These are phyloP conservation scores for Dichomitus squalens DNA, from an alignment of 1,284 basidiomycete species.

Conservation along the genomic window DNA sequence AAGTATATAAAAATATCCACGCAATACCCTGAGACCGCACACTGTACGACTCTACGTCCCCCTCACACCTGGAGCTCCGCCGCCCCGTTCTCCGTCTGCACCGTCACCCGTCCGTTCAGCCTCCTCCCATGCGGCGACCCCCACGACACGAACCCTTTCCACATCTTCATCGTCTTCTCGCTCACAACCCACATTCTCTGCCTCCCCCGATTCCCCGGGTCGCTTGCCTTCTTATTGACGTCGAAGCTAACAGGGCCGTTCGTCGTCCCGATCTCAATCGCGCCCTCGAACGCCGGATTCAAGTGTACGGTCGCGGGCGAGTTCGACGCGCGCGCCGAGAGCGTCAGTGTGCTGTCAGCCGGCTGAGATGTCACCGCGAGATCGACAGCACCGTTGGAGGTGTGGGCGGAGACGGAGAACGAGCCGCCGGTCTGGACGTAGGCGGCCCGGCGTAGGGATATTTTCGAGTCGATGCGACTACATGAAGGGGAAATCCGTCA, in stretches of 20 bases:
- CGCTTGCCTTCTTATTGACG: conserved; percentile 3
- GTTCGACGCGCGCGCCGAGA: conserved; percentile 37
- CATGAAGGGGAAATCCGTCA: not conserved
- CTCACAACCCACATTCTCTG: conserved; percentile 2
- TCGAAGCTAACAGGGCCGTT: conserved; percentile 2
- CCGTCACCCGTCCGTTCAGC: not conserved
- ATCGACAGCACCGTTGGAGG: conserved; percentile 29
- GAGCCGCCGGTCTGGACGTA: conserved; percentile 30
- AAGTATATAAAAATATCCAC: no score
- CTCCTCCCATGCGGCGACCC: not conserved
- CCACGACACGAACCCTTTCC: conserved; percentile 19
- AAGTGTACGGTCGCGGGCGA: conserved; percentile 36
- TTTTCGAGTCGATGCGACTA: conserved; percentile 31
- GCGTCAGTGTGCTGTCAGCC: conserved; percentile 37
- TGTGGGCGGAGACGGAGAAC: conserved; percentile 33
- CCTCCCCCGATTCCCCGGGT: conserved; percentile 18
- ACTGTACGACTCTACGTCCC: no score
- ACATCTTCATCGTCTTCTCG: not conserved
- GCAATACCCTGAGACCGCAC: no score
- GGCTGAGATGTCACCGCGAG: conserved; percentile 40
- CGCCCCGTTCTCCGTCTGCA: not conserved
- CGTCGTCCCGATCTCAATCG: conserved; percentile 29
- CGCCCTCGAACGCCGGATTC: conserved; percentile 46
- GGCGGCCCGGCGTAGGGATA: conserved; percentile 32
- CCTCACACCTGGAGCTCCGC: not conserved